Conservation (phyloP, 1,284 basidiomycete species). For the Amylostereum areolatum region DNA sequence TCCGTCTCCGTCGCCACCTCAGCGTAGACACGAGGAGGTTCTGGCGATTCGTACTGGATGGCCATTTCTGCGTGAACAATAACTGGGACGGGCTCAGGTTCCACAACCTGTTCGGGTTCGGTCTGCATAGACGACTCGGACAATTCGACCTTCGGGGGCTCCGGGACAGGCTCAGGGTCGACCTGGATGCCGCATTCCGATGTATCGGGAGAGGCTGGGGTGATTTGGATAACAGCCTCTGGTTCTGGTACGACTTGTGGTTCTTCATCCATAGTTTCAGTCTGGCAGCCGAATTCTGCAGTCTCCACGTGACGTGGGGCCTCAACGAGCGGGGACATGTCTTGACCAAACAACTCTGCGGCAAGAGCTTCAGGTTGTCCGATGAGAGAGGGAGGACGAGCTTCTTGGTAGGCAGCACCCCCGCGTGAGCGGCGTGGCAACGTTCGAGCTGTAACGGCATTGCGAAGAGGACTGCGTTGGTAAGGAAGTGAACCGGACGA, state of each 20-base stretch:
- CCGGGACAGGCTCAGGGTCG: slow-evolving; percentile 27
- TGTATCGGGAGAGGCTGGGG: slow-evolving; percentile 23
- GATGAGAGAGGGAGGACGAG: slow-evolving; percentile 61
- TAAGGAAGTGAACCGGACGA: slow-evolving; percentile 48
- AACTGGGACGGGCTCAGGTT: slow-evolving; percentile 4
- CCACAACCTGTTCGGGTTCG: background rate
- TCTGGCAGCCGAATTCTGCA: slow-evolving; percentile 60
- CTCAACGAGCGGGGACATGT: slow-evolving; percentile 35
- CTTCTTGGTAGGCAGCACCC: slow-evolving; percentile 58
- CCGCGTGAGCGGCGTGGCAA: slow-evolving; percentile 48
- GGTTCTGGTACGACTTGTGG: slow-evolving; percentile 21
- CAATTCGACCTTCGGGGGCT: slow-evolving; percentile 1
- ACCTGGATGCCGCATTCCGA: slow-evolving; percentile 37
- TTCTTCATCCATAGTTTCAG: slow-evolving; percentile 37
- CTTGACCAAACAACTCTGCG: slow-evolving; percentile 51
- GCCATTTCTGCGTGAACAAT: slow-evolving; percentile 28
- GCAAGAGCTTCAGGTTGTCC: slow-evolving; percentile 65
- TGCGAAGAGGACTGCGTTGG: slow-evolving; percentile 50
- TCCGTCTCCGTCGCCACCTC: slow-evolving; percentile 26
- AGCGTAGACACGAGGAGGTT: slow-evolving; percentile 23
- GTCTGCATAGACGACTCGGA: background rate
- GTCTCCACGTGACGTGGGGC: slow-evolving; percentile 39
- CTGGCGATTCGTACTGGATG: slow-evolving; percentile 32
- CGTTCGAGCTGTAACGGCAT: slow-evolving; percentile 43
- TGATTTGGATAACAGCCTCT: slow-evolving; percentile 17